Conservation (phyloP, 257 asterid species). For the Lycium ferocissimum region DNA sequence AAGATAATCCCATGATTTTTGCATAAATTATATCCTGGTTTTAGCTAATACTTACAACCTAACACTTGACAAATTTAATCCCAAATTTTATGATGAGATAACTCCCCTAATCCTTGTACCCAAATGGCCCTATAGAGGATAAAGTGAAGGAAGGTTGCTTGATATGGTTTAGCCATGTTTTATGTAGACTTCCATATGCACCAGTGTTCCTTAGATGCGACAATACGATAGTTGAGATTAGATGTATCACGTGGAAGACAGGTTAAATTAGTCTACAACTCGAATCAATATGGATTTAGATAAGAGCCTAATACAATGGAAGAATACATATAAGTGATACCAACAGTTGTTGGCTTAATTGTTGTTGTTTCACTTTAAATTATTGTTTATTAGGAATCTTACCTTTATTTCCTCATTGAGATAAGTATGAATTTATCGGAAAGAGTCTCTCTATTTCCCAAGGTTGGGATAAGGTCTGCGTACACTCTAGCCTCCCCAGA, state of each 20-base stretch:
- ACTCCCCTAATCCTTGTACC: too few species aligned
- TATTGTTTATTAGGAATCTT: neutral
- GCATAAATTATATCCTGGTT: too few species aligned
- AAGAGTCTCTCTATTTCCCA: too few species aligned
- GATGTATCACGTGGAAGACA: neutral
- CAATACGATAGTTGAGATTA: neutral
- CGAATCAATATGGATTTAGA: neutral
- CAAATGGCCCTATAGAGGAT: neutral
- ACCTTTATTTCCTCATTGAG: neutral
- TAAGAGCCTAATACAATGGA: neutral
- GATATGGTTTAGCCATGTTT: neutral
- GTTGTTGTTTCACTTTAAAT: neutral
- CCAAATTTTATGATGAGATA: too few species aligned
- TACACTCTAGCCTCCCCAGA: too few species aligned
- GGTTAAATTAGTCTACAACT: neutral
- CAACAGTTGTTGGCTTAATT: neutral
- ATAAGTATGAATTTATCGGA: too few species aligned
- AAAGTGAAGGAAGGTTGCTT: neutral
- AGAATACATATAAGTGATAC: neutral
- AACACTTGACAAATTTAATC: too few species aligned
- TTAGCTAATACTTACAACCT: too few species aligned
- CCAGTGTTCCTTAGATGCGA: neutral
- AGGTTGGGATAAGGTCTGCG: too few species aligned
- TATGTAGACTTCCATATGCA: neutral
- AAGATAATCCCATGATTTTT: too few species aligned